Conservation (phyloP, 495 filamentous ascomycete species). For the Extremus antarcticus region DNA sequence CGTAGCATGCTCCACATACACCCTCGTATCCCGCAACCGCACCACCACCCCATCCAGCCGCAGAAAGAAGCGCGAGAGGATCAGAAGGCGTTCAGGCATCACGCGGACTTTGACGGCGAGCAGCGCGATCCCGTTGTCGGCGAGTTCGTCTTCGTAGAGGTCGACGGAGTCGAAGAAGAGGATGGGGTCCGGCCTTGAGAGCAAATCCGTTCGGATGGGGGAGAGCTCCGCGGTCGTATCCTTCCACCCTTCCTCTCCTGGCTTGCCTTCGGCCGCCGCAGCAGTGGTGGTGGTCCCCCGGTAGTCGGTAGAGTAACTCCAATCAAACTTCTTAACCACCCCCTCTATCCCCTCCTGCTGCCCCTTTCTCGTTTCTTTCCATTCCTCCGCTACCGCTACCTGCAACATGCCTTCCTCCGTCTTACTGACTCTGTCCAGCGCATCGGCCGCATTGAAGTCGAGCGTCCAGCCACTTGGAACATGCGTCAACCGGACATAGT, state of each 20-base stretch:
- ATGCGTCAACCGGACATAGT: constrained; percentile 65
- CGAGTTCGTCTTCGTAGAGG: constrained; percentile 93
- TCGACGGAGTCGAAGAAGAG: constrained; percentile 90
- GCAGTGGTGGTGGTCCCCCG: constrained; percentile 57
- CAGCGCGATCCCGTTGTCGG: constrained; percentile 90
- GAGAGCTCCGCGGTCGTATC: neutral
- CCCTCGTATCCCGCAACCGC: constrained; percentile 74
- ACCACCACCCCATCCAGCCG: constrained; percentile 80
- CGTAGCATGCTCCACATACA: constrained; percentile 83
- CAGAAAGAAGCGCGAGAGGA: constrained; percentile 86
- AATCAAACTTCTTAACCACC: constrained; percentile 91
- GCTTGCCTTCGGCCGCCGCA: no score
- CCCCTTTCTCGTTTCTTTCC: constrained; percentile 70
- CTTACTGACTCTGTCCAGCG: constrained; percentile 84
- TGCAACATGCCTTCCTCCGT: constrained; percentile 80
- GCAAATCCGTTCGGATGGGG: constrained; percentile 67
- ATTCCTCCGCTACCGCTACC: constrained; percentile 83
- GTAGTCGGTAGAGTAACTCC: constrained; percentile 89
- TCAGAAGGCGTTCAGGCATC: constrained; percentile 74
- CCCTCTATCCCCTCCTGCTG: constrained; percentile 66
- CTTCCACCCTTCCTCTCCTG: constrained; percentile 6
- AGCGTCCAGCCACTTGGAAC: constrained; percentile 57
- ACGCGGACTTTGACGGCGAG: constrained; percentile 81
- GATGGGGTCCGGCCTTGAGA: constrained; percentile 82
- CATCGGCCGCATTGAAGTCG: constrained; percentile 72